Conservation (phyloP, 257 asterid genomes). For the Jasminum sambac region DNA sequence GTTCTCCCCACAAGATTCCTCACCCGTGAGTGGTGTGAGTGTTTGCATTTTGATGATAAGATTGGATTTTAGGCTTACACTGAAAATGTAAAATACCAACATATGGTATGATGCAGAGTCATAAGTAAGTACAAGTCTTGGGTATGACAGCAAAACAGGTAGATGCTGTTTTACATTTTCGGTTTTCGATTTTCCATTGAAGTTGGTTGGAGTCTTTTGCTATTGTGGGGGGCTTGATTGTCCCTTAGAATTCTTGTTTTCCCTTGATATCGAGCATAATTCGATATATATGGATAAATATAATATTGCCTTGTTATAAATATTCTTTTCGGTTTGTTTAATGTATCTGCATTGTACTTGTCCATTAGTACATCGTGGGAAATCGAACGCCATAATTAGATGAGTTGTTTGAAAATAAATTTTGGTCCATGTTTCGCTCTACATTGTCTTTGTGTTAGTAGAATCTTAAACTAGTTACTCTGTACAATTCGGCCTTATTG, state of each 20-base stretch:
- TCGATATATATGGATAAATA: too few species aligned
- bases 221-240: background rate
- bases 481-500: background rate
- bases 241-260: too few species aligned
- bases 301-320: too few species aligned
- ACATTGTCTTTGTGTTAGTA: background rate
- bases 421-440: background rate
- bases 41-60: constrained; percentile 12
- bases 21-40: constrained; percentile 9
- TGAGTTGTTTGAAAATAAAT: background rate
- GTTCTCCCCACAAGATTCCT: constrained; percentile 22
- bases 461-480: too few species aligned
- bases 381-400: background rate
- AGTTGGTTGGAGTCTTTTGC: background rate
- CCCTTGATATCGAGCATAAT: too few species aligned
- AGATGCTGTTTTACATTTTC: too few species aligned
- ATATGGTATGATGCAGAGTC: constrained; percentile 30
- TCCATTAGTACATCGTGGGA: background rate
- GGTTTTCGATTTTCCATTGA: too few species aligned
- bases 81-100: constrained; percentile 11
- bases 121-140: constrained; percentile 9
- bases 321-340: background rate
- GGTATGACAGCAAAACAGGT: constrained; percentile 28
- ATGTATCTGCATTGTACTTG: background rate
- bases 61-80: constrained; percentile 22